Conservation (phyloP, 371 early-diverging fungal species). For the Batkoa obscura region DNA sequence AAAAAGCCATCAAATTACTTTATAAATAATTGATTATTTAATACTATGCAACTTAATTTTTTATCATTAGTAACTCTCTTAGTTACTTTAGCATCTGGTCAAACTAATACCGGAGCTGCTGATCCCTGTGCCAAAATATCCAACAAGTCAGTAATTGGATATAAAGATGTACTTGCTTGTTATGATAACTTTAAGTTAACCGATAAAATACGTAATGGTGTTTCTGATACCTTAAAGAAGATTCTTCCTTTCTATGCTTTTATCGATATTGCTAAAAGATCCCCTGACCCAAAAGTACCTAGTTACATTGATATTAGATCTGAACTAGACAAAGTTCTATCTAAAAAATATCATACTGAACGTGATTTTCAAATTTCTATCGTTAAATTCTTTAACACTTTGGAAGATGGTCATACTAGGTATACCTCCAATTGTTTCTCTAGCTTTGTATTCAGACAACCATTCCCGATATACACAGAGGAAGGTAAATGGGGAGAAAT, state of each 20-base stretch:
- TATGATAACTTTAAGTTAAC: neutral
- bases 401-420: neutral
- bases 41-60: no score
- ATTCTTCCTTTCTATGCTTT: neutral
- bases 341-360: neutral
- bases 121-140: neutral
- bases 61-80: no score
- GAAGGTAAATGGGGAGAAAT: neutral
- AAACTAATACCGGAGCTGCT: no score
- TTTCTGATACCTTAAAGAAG: neutral
- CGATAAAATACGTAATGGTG: neutral
- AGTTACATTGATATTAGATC: neutral
- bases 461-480: neutral
- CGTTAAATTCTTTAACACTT: neutral
- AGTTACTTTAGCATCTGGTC: no score
- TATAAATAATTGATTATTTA: no score
- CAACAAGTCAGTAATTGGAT: neutral
- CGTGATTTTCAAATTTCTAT: neutral
- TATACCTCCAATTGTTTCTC: neutral
- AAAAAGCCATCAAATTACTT: no score
- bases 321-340: neutral
- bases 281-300: neutral
- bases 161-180: neutral
- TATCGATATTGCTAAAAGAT: neutral
- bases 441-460: neutral